Evolutionary conservation across 176 grass and related monocot genomes (phyloP), one percentile per base, ranked within the genome.

Genomic region (Olyra latifolia): DNA sequence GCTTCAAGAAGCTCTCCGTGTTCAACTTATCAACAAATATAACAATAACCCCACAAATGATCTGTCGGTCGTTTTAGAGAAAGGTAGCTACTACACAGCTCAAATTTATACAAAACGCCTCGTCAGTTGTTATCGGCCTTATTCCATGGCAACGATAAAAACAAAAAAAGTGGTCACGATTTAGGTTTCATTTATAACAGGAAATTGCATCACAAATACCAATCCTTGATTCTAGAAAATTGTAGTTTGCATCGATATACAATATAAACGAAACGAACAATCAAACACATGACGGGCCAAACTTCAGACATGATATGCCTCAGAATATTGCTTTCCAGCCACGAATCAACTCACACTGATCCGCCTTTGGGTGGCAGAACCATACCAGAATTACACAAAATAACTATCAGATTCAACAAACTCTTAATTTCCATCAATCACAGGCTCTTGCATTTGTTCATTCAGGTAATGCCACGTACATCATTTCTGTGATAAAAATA

Each of bases 401-500:
- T 55, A 32, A 62, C 52, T 32, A 71, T 19, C 15, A 63, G 30
- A 56, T 15, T 22, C 17, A 25, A 71, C 11, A 43, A 77, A 79
- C 50, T 49, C 19, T 32, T 68, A 69, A 77, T 76, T 77, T 49
- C 63, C 71, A 74, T 49, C 50, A 78, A 71, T 77, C 20, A 62
- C 27, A 84, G 47, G 47, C 71, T 72, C 54, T 58, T 66, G 79
- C 13, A 60, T 67, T 69, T 6, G 43, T 59, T 60, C 70, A 42
- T 75, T 50, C 35, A 74, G 2, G 3, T 66, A 64, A 40, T 19
- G 81, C 60, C 72, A 73, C 45, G 52, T 66, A 77, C 50, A 89
- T 65, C 63, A 81, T 81, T 78, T 71, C 23, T 77, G 69, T 66
- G 2, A 63, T 44, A 55, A 66, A 83, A 86, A 89, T 32, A 86